Base-by-base conservation (phyloP, 1,139 yeast species). In the Petasospora fabianii region DNA sequence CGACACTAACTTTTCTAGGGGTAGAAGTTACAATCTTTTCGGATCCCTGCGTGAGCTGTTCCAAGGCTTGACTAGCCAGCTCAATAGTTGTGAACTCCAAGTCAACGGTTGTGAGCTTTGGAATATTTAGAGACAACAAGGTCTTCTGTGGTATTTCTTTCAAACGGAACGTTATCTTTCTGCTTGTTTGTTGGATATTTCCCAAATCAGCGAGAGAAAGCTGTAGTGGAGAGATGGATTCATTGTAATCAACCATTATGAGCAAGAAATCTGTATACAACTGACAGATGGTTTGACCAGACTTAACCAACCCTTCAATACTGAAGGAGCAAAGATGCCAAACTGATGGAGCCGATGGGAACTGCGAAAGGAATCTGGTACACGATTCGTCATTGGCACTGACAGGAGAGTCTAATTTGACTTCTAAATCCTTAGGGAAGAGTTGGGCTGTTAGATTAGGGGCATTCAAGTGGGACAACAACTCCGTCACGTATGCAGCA, bases 51-150 rank as follows among this genome's bases (percentile, higher is more conserved):
- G n/a, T n/a, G n/a, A n/a, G n/a, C n/a, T n/a, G n/a, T n/a, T n/a
- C n/a, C n/a, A n/a, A n/a, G n/a, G n/a, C n/a, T n/a, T n/a, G n/a
- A n/a, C n/a, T n/a, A n/a, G n/a, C n/a, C n/a, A 6, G 46, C n/a
- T 53, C 58, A 56, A 53, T 52, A 1, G 54, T 57, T 11, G 40
- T 12, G 14, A 51, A 43, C 14, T 33, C 37, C 18, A 50, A 14
- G 8, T 28, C 29, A 11, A 49, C 30, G 9, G n/a, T 15, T 4
- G 41, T 18, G 2, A 16, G 7, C 2, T 20, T 26, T 9, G 48
- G 34, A 18, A 48, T 37, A 0, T 38, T 30, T 12, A 42, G 19
- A 27, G 33, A 33, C 4, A 43, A 35, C 21, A 49, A 30, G 3
- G 53, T 38, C 34, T 46, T 44, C 20, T 38, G 42, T 10, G 48